These are phyloP conservation scores for Globisporangium emineosum DNA, from an alignment of 352 stramenopile species.

Conservation along the genomic window DNA sequence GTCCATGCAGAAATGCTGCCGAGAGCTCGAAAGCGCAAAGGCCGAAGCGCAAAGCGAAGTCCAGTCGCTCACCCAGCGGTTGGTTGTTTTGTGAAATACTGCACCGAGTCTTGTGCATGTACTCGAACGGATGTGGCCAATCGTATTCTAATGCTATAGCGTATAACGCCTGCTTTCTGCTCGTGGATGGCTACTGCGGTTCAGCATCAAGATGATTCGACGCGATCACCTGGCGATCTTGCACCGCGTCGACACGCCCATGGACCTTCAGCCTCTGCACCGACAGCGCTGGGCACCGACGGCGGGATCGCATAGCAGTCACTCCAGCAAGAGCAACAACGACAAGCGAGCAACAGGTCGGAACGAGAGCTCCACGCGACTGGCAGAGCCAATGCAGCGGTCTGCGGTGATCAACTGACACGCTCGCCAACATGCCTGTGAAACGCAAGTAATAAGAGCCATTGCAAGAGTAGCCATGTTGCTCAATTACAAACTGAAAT, in stretches of 20 bases:
- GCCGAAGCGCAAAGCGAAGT: conserved; percentile 31
- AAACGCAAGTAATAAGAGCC: too few species aligned
- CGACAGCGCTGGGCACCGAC: background rate
- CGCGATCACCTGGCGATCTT: conserved; percentile 35
- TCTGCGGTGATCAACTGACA: conserved; percentile 3
- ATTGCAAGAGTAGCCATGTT: too few species aligned
- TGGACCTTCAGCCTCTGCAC: background rate
- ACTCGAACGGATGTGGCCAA: too few species aligned
- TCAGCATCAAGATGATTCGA: conserved; percentile 35
- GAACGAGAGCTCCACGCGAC: background rate
- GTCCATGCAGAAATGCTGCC: conserved; percentile 30
- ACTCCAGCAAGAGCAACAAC: background rate
- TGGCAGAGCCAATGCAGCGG: background rate
- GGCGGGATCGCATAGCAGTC: background rate
- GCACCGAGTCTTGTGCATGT: too few species aligned
- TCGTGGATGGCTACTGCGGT: background rate
- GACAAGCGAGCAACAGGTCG: background rate
- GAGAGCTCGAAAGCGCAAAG: conserved; percentile 33
- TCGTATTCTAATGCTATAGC: too few species aligned
- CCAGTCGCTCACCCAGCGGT: conserved; percentile 37
- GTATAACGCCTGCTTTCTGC: background rate
- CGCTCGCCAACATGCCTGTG: too few species aligned
- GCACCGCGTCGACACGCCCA: conserved; percentile 28
- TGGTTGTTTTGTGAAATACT: too few species aligned
- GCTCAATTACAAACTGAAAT: too few species aligned